Base-by-base conservation (phyloP, 495 filamentous ascomycete genomes). In the Articulospora tetracladia region DNA sequence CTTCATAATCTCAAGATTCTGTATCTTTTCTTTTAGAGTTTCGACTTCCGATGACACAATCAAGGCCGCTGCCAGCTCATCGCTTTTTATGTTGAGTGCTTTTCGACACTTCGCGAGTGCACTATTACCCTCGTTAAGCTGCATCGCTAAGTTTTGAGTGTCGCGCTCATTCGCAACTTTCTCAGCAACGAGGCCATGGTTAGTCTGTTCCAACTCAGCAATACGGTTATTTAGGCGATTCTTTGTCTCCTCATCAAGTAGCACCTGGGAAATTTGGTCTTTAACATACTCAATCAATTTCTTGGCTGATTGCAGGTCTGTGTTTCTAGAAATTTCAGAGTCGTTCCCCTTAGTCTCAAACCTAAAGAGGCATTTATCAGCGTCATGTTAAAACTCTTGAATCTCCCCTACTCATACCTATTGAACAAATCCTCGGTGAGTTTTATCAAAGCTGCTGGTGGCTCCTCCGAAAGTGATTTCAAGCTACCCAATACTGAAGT, bases 51-150 rank as follows among this genome's bases (percentile, higher is more conserved):
- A 36, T 1, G 60, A 54, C 3, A 25, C 19, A 3, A 46, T 58
- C 8, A 46, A 41, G 12, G 63, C 62, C 2, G 53, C 41, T 26
- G 55, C 30, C 13, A 63, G 63, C 36, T 68, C 64, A 28, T 57
- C 28, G 12, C 15, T 54, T 30, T 69, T 63, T 15, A 59, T 48
- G 10, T 39, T 54, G 11, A 66, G 49, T 12, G 58, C 55, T 32
- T 47, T 55, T 32, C 53, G 46, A 57, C 56, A 63, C 26, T 63
- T 57, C 1, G 57, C 13, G 39, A 74, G 24, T 12, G 75, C 67
- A 25, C 61, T 50, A 49, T 67, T 63, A 7, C 70, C 52, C 11
- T 36, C 27, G 12, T 69, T 63, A 32, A 68, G 53, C 23, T 69
- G 61, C 6, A 39, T 55, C 11, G 46, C 30, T 6, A 67, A 34